Evolutionary conservation across 441 rosid species (phyloP), one percentile per base, ranked within the genome.

Genomic region (Pelargonium myrrhifolium): DNA sequence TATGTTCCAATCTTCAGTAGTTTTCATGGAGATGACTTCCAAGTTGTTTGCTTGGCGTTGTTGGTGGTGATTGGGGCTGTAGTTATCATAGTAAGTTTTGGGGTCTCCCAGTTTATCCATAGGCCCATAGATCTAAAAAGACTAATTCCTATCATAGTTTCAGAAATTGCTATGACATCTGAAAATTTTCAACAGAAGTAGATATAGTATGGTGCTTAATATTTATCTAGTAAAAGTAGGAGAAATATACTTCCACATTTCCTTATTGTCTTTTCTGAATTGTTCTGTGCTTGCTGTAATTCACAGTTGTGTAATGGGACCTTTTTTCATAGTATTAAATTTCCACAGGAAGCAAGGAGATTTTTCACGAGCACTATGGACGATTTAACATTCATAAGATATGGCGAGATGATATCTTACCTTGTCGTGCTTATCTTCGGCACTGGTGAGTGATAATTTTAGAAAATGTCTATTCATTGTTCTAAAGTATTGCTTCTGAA

Each of bases 371-470:
- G 72, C 84, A 82, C 53, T 93, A 84, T 65, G 97, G 97, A 62
- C 81, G 76, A 67, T 82, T 80, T 71, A 76, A 85, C 81, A 87
- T 93, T 18, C 74, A 89, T 0, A 87, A 85, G 83, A 90, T 93
- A 72, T 93, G 97, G 97, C 79, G 86, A 37, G 96, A 90, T 67
- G 96, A 90, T 64, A 80, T 89, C 73, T 84, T 91, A 61, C 97
- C 97, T 73, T 94, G 97, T 47, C 97, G 96, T 59, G 75, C 84
- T 69, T 94, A 94, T 78, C 89, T 94, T 68, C 84, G 97, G 62
- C 99, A 94, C 70, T 91, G 96, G 97, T 91, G 78, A 67, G 78
- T 64, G 31, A 65, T 74, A 10, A 22, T 35, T 65, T 37, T 24
- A 56, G 9, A 3, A 17, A 8, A 20, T 7, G 24, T 42, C 63